Evolutionary conservation across 495 filamentous ascomycete species (phyloP), one percentile per base, ranked within the genome.

Genomic region (Talaromyces ruber): DNA sequence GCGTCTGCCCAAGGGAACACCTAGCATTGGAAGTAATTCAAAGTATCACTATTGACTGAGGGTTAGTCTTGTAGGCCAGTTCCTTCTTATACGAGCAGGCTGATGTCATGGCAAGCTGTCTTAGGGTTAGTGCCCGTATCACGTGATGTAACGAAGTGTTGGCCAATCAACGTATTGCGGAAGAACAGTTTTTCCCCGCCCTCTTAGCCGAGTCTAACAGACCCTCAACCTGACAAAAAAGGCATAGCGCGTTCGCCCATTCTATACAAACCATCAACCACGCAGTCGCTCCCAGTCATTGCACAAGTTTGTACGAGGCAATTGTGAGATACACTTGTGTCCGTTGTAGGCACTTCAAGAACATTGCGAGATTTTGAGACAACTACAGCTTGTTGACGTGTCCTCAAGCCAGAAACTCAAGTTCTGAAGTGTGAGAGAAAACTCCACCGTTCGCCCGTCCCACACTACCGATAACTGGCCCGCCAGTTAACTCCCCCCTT

Each of bases 361-460:
- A 16, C 3, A 28, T 25, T 26, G 8, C 51, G 21, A 14, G 3
- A 12, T 12, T 28, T 12, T 14, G 5, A 54, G 12, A 24, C 4
- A 54, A 11, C 26, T n/a, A 16, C 21, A 54, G 51, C 26, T 54
- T 54, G 51, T 54, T 16, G 21, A 54, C 51, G 51, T 54, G 51
- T 54, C 51, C 51, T 26, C 51, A 26, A 54, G 26, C 51, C 51
- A 54, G 22, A 54, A 52, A 26, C 22, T 16, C 22, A 54, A 9
- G 51, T 47, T 47, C 43, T 47, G 18, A 47, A 47, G 43, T 47
- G 18, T 47, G 43, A 47, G 43, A 21, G 21, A 21, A 47, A 47
- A 47, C 50, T 53, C 50, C 50, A 53, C 50, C 50, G 50, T 25
- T 25, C 50, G 50, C 22, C n/a, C 54, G 54, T 57, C 54, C 54